Conservation (phyloP, 2,329 filamentous ascomycete genomes). For the Fusarium pseudocircinatum region DNA sequence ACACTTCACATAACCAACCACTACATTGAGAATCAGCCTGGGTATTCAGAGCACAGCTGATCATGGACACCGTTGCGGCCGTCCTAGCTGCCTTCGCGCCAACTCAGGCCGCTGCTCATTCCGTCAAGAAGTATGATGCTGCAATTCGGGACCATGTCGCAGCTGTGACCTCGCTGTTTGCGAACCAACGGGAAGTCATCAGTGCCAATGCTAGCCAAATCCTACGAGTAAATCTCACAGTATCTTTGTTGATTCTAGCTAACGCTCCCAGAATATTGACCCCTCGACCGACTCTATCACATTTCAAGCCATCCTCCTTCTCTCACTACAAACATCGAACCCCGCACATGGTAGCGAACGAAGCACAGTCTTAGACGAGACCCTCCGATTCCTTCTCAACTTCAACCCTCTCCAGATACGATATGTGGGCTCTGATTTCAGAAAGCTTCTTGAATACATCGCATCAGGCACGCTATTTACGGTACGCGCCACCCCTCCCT, state of each 20-base stretch:
- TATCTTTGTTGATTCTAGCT: constrained; percentile 5
- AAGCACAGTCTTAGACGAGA: constrained; percentile 51
- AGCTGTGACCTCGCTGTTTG: constrained; percentile 51
- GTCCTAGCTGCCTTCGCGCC: constrained; percentile 56
- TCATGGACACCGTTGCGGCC: constrained; percentile 45
- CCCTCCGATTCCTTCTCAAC: constrained; percentile 56
- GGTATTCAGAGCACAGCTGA: constrained; percentile 10
- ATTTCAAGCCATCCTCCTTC: constrained; percentile 59
- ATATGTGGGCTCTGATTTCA: constrained; percentile 57
- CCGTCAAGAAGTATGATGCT: constrained; percentile 51
- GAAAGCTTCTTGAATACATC: constrained; percentile 55
- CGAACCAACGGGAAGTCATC: constrained; percentile 47
- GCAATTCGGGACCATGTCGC: constrained; percentile 51
- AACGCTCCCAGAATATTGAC: constrained; percentile 54
- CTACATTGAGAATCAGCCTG: neutral
- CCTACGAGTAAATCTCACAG: constrained; percentile 50
- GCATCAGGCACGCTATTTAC: constrained; percentile 53
- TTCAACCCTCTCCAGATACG: constrained; percentile 64
- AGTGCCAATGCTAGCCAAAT: constrained; percentile 49
- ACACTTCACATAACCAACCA: constrained; percentile 17
- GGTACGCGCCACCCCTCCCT: constrained; percentile 45
- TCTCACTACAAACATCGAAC: constrained; percentile 44
- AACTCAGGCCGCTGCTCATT: constrained; percentile 38
- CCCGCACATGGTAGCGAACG: constrained; percentile 46
- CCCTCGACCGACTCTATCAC: constrained; percentile 62